Evolutionary conservation across 148 eudicot genomes (phyloP).

Genomic region (Mesembryanthemum crystallinum): DNA sequence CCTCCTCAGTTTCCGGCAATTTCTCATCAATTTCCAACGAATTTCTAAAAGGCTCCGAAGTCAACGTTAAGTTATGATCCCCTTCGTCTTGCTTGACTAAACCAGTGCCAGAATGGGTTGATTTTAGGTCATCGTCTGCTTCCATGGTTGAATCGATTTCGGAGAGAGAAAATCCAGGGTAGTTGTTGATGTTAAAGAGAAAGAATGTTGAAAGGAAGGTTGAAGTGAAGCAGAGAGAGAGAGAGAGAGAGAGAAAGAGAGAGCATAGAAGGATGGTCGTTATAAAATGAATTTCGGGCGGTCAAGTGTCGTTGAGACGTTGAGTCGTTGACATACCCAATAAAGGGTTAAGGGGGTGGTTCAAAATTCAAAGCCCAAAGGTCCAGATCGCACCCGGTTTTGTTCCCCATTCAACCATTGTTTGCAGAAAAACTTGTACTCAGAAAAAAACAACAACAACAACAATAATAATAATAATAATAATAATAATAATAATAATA

Average conservation of each 20-base stretch:
- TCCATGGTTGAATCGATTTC: conserved; percentile 7
- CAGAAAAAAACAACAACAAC: no score
- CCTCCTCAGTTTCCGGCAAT: no score
- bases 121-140: background rate
- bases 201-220: background rate
- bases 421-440: no score
- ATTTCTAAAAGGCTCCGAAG: conserved; percentile 8
- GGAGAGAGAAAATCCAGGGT: background rate
- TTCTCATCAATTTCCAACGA: conserved; percentile 3
- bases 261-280: background rate
- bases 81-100: background rate
- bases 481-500: no score
- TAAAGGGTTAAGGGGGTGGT: no score
- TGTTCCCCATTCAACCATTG: no score
- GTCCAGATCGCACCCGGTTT: no score
- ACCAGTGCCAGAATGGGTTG: background rate
- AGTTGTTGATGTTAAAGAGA: background rate
- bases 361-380: no score
- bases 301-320: no score
- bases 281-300: no score
- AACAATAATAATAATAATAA: no score
- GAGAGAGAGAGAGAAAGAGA: background rate
- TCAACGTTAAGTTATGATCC: conserved; percentile 12
- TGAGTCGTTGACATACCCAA: no score
- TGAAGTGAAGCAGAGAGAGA: background rate